These are phyloP conservation scores for Aquanectria penicillioides DNA, from an alignment of 2,329 filamentous ascomycete genomes.

Conservation along the genomic window DNA sequence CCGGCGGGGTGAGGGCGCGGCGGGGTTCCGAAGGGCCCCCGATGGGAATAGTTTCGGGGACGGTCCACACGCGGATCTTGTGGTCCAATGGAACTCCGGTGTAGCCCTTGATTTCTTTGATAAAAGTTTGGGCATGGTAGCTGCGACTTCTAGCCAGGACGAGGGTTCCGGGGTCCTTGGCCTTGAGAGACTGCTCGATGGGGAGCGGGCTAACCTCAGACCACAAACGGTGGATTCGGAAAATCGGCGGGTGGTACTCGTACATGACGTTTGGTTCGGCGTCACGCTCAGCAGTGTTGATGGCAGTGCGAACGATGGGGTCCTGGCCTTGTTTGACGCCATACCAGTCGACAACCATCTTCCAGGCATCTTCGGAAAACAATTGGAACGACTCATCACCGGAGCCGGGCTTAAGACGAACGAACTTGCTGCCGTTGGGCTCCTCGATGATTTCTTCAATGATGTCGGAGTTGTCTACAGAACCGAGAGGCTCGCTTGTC, in stretches of 20 bases:
- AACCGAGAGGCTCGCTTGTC: conserved; percentile 72
- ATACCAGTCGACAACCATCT: conserved; percentile 84
- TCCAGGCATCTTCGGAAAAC: conserved; percentile 83
- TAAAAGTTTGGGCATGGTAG: conserved; percentile 76
- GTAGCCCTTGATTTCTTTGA: conserved; percentile 76
- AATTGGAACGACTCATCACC: conserved; percentile 79
- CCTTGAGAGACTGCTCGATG: conserved; percentile 68
- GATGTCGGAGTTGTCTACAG: conserved; percentile 88
- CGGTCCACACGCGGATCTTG: conserved; percentile 81
- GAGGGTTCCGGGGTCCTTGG: conserved; percentile 68
- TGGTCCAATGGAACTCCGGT: conserved; percentile 73
- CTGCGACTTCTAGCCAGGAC: conserved; percentile 77
- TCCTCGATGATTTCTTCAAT: conserved; percentile 69
- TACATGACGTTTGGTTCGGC: conserved; percentile 75
- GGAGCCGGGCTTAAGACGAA: conserved; percentile 77
- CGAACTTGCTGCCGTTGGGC: conserved; percentile 65
- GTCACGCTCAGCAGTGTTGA: conserved; percentile 75
- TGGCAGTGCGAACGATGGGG: conserved; percentile 78
- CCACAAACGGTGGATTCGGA: conserved; percentile 84
- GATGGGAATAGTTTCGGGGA: conserved; percentile 57
- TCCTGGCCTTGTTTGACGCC: conserved; percentile 75
- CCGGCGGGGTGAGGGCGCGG: conserved; percentile 52
- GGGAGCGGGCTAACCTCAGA: conserved; percentile 66
- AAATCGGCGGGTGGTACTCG: conserved; percentile 85
- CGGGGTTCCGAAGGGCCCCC: conserved; percentile 46